Evolutionary conservation across 176 grass and related monocot species (phyloP), one percentile per base, ranked within the genome.

Genomic region (Areca catechu): DNA sequence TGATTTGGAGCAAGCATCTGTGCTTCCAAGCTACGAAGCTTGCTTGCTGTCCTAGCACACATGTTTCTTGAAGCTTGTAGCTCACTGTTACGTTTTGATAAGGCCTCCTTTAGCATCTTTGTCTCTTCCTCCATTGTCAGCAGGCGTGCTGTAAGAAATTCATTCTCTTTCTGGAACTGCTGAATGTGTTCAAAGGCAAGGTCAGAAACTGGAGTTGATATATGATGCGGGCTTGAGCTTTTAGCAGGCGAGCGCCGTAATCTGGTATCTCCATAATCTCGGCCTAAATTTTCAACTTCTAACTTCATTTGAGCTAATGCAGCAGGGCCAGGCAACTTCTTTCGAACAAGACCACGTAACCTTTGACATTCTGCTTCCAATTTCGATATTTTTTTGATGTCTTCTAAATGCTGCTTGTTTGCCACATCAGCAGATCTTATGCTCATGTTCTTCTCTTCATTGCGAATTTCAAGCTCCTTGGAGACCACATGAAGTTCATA

Each of bases 241-340:
- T 74, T 90, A 66, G 82, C 76, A 60, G 85, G 88, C 18, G 94
- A 88, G 53, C 84, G 69, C 5, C 94, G 70, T 24, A 93, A 68
- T 82, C 93, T 98, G 55, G 63, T 86, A 25, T 99, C 94, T 56
- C 84, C 84, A 64, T 78, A 83, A 49, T 89, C 87, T 73, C 88
- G 80, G 50, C 94, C 88, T 67, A 99, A 24, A 73, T 79, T 99
- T 60, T 99, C 94, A 49, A 93, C 94, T 70, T 99, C 94, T 81
- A 99, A 76, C 76, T 89, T 99, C 94, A 99, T 99, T 68, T 99
- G 94, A 68, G 94, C 94, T 69, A 99, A 71, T 76, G 94, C 94
- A 48, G 94, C 94, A 20, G 94, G 84, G 4, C 94, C 94, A 56
- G 94, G 94, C 69, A 99, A 80, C 67, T 93, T 99, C 71, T 99